Evolutionary conservation across 116 monocot genomes (phyloP).

Genomic region (Phalaenopsis hybrid): DNA sequence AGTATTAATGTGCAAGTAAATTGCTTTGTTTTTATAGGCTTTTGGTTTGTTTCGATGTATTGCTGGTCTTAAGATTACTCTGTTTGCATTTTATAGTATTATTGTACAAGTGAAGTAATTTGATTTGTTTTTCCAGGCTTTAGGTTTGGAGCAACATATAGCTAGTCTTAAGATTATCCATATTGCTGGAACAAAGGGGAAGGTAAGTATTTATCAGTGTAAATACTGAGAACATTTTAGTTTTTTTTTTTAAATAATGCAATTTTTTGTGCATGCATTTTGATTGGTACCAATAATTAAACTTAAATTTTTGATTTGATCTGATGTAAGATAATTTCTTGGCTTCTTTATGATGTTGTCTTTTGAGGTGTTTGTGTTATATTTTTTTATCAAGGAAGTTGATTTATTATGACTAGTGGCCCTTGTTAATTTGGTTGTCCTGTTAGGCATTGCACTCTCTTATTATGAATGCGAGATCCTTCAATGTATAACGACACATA

Average conservation of each 20-base stretch:
- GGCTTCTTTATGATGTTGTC: neutral
- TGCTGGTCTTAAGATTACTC: too few species aligned
- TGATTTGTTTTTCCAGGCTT: conserved; percentile 20
- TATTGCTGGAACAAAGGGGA: conserved; percentile 85
- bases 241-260: neutral
- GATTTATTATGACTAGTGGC: neutral
- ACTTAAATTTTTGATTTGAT: neutral
- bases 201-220: conserved; percentile 28
- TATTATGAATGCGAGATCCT: neutral
- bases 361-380: neutral
- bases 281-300: conserved; percentile 1
- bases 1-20: neutral
- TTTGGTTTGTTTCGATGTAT: too few species aligned
- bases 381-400: neutral
- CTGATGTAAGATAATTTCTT: neutral
- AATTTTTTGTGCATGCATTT: neutral
- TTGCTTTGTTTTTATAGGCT: too few species aligned
- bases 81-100: too few species aligned
- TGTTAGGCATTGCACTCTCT: neutral
- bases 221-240: neutral
- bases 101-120: neutral
- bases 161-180: conserved; percentile 64
- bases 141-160: conserved; percentile 46
- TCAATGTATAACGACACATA: neutral
- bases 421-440: neutral